Conservation (phyloP, 495 filamentous ascomycete species). For the Parmelia sp. region DNA sequence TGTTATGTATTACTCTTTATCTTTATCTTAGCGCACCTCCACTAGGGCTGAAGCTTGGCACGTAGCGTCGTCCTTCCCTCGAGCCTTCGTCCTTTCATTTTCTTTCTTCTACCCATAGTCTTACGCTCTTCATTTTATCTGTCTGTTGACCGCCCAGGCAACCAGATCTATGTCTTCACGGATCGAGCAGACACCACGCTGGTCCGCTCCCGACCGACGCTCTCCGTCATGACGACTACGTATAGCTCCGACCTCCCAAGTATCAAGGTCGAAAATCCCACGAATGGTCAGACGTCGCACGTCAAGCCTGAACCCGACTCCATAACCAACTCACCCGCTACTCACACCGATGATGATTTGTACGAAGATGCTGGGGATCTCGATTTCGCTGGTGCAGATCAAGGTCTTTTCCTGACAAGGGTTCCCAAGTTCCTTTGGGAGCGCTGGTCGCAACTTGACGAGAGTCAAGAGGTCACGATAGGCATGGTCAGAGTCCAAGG, state of each 20-base stretch:
- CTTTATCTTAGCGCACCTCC: constrained; percentile 2
- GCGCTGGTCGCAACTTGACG: constrained; percentile 50
- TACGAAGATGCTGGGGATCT: constrained; percentile 88
- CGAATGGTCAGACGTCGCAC: constrained; percentile 17
- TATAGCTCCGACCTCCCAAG: constrained; percentile 16
- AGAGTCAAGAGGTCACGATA: constrained; percentile 61
- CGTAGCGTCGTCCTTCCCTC: too few species aligned
- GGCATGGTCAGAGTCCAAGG: constrained; percentile 67
- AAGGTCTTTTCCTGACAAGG: constrained; percentile 64
- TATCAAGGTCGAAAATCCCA: constrained; percentile 22
- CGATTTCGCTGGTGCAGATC: constrained; percentile 56
- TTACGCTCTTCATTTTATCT: too few species aligned
- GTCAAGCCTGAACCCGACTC: constrained; percentile 67
- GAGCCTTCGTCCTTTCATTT: not conserved
- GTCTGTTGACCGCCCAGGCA: not conserved
- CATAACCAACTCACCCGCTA: constrained; percentile 48
- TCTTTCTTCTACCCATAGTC: not conserved
- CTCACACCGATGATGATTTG: constrained; percentile 64
- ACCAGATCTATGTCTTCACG: not conserved
- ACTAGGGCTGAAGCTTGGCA: constrained; percentile 4
- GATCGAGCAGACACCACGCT: not conserved
- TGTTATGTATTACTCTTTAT: too few species aligned
- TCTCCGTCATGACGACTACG: constrained; percentile 15
- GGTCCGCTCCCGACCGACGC: not conserved
- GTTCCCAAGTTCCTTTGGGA: constrained; percentile 76